Evolutionary conservation across 1,284 basidiomycete genomes (phyloP), one percentile per base, ranked within the genome.

Genomic region (Fomes fomentarius): DNA sequence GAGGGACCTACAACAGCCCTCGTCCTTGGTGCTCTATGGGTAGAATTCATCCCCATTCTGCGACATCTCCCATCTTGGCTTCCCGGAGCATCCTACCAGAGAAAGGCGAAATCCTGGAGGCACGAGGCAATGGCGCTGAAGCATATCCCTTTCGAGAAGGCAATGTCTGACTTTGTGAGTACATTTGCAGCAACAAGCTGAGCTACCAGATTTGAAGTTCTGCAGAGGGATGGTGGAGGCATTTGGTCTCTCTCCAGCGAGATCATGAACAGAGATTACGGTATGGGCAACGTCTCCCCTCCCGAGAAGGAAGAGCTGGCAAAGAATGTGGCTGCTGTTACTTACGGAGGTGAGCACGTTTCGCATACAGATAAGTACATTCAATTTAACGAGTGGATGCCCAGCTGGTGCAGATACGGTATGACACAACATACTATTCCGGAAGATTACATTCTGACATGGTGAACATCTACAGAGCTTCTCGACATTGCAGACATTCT

Each of bases 61-160:
- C 70, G 68, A 46, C 66, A 76, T 47, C 52, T 79, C 12, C 77
- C 77, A 0, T 58, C 50, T 1, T 78, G 76, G 76, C 61, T 77
- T 44, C 76, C 77, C 0, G 77, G 76, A 3, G 71, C 74, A 0
- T 66, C 66, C 0, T 79, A 81, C 73, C 63, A 73, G 15, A 73
- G 74, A 21, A 76, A 76, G 43, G 80, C 73, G 0, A 71, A 66
- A 64, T 71, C 56, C 35, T 69, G 70, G 66, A 62, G 61, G 45
- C 25, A 31, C 9, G 39, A 50, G 26, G 41, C 54, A 5, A 38
- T 44, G 45, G 47, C 34, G 59, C 50, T 58, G 26, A 56, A 51
- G 24, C 44, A 62, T 24, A 43, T 37, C 15, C 57, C 56, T 12
- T 57, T 56, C 34, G 30, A 50, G 34, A 50, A 46, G 35, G 54